Conservation (phyloP, 1,284 basidiomycete genomes). For the Cryptococcus depauperatus region DNA sequence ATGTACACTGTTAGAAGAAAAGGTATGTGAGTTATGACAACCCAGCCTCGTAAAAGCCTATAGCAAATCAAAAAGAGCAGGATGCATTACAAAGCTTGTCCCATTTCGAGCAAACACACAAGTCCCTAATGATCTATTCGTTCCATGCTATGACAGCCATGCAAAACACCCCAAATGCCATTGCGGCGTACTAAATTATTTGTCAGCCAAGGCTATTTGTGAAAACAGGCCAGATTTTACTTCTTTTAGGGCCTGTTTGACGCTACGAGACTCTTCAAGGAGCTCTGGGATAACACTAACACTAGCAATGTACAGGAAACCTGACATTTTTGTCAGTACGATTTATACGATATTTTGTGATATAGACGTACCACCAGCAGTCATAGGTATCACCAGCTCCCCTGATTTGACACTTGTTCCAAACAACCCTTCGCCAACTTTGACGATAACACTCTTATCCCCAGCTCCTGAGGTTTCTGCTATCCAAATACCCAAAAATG, state of each 20-base stretch:
- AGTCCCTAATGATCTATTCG: slow-evolving; percentile 60
- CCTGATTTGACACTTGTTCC: slow-evolving; percentile 68
- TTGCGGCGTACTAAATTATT: slow-evolving; percentile 83
- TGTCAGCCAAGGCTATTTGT: no score
- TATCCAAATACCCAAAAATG: slow-evolving; percentile 81
- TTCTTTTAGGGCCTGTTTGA: slow-evolving; percentile 74
- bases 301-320: slow-evolving; percentile 85
- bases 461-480: slow-evolving; percentile 48
- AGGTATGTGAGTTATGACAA: no score
- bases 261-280: slow-evolving; percentile 74
- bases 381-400: slow-evolving; percentile 78
- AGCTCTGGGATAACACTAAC: slow-evolving; percentile 81
- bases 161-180: slow-evolving; percentile 77
- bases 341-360: not conserved
- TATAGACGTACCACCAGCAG: slow-evolving; percentile 59
- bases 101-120: no score
- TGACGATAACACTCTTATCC: slow-evolving; percentile 21
- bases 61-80: no score
- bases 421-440: slow-evolving; percentile 58
- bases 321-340: slow-evolving; percentile 29
- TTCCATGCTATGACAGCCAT: slow-evolving; percentile 68
- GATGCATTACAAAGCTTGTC: no score
- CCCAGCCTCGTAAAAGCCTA: no score
- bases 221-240: slow-evolving; percentile 34
- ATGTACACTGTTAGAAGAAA: no score